Evolutionary conservation across 2,329 filamentous ascomycete species (phyloP).

Genomic region (Diplodia sapinea): DNA sequence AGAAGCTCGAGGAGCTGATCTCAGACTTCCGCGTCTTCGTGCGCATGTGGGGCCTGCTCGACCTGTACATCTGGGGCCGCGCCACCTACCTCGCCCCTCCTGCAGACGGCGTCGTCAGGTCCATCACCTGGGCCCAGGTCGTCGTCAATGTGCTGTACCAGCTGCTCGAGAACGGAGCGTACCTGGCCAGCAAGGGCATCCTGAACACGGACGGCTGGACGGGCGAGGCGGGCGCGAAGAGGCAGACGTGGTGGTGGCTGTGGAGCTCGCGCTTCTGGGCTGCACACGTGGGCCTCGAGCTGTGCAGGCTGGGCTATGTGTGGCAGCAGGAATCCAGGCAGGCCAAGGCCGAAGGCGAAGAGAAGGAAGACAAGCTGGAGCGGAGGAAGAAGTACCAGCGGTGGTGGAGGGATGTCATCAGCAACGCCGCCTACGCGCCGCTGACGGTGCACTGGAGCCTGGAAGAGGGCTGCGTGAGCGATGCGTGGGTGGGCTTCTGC

Average conservation of each 20-base stretch:
- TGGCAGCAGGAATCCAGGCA: conserved; percentile 44
- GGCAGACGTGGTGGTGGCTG: conserved; percentile 66
- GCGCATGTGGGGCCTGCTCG: conserved; percentile 77
- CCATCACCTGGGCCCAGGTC: conserved; percentile 72
- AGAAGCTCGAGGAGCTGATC: conserved; percentile 66
- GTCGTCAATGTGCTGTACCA: conserved; percentile 73
- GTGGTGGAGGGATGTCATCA: conserved; percentile 71
- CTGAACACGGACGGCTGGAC: conserved; percentile 57
- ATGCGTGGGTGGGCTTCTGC: conserved; percentile 63
- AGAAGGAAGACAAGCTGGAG: conserved; percentile 45
- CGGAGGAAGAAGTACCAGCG: conserved; percentile 43
- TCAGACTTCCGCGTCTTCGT: conserved; percentile 74
- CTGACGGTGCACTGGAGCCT: conserved; percentile 84
- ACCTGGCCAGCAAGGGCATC: conserved; percentile 75
- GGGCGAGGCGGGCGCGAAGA: conserved; percentile 52
- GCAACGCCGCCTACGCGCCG: conserved; percentile 78
- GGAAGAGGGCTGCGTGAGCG: conserved; percentile 67
- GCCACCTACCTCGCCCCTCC: conserved; percentile 42
- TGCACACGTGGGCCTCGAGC: conserved; percentile 76
- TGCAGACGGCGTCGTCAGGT: conserved; percentile 40
- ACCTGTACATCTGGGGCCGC: conserved; percentile 72
- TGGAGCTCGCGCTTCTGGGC: conserved; percentile 85
- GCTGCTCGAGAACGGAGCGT: conserved; percentile 81
- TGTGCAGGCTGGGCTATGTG: conserved; percentile 63
- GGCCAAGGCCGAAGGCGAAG: conserved; percentile 46